Percentiles rank a stretch among this genome's conserved stretches.
phyloP scores from a whole-genome alignment of 495 filamentous ascomycete species.

The Podospora appendiculata region DNA sequence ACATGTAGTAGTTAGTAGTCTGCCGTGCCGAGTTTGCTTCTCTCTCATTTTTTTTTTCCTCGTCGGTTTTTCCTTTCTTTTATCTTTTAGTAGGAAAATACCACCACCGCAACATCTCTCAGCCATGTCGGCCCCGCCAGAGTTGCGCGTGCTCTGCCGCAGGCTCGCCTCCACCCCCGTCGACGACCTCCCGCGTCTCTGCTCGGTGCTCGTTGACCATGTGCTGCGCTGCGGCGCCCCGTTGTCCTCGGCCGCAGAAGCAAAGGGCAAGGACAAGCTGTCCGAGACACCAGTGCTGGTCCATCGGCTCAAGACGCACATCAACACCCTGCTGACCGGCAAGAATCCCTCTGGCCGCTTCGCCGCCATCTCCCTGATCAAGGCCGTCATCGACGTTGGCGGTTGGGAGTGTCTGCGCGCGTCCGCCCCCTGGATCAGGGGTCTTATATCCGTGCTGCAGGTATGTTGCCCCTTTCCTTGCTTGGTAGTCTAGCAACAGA shows the following conservation, averaged over 20 bases:
- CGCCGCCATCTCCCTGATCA: conserved; percentile 67
- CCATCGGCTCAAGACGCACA: conserved; percentile 71
- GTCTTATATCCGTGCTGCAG: conserved; percentile 60
- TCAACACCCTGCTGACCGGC: conserved; percentile 68
- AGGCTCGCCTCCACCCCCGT: conserved; percentile 56
- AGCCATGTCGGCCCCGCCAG: conserved; percentile 19
- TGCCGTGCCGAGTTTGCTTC: background rate
- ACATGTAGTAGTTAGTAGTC: background rate
- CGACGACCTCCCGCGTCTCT: conserved; percentile 54
- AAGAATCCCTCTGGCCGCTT: conserved; percentile 65
- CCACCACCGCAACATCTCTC: background rate
- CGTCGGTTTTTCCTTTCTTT: background rate
- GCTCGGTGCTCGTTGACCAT: conserved; percentile 52
- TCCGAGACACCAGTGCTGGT: conserved; percentile 57
- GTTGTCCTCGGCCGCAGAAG: conserved; percentile 43
- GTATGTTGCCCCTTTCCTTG: conserved; percentile 32
- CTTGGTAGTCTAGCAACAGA: background rate
- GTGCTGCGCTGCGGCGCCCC: conserved; percentile 52
- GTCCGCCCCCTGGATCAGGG: conserved; percentile 62
- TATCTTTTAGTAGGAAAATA: background rate
- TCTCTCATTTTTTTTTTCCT: background rate
- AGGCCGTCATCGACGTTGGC: conserved; percentile 71
- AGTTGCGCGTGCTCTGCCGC: conserved; percentile 58
- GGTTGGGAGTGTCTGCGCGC: conserved; percentile 69
- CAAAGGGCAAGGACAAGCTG: conserved; percentile 43